Percentiles rank a stretch among this genome's conserved stretches.
These are phyloP conservation scores for Fusarium sp. DNA, from an alignment of 2,329 filamentous ascomycete genomes.

Conservation along the genomic window DNA sequence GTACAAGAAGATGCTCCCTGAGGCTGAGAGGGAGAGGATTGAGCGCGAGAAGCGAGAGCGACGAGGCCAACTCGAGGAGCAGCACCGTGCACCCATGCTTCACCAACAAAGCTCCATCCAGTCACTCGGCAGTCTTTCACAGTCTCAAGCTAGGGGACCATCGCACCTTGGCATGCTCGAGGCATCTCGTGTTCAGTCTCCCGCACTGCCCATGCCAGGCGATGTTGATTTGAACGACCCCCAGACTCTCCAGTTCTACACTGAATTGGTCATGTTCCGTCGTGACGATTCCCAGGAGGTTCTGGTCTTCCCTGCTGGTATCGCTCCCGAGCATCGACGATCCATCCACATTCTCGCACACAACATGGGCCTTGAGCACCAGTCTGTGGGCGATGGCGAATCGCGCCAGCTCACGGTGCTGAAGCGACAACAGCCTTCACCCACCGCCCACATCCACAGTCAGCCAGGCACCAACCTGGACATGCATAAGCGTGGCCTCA, in stretches of 20 bases:
- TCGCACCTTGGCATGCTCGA: constrained; percentile 57
- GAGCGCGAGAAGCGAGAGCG: constrained; percentile 97
- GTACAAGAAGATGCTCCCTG: constrained; percentile 99
- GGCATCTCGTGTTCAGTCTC: background rate
- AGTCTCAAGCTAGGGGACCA: constrained; percentile 63
- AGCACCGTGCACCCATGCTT: constrained; percentile 82
- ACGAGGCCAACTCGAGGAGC: constrained; percentile 94
- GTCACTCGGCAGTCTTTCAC: constrained; percentile 74
- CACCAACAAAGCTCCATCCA: constrained; percentile 89
- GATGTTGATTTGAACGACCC: constrained; percentile 94
- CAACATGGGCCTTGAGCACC: constrained; percentile 91
- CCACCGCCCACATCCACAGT: constrained; percentile 65
- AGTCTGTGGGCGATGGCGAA: constrained; percentile 87
- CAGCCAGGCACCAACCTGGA: constrained; percentile 73
- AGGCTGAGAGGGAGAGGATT: constrained; percentile 93
- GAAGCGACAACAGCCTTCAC: constrained; percentile 67
- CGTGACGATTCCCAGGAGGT: constrained; percentile 80
- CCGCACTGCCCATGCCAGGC: constrained; percentile 45
- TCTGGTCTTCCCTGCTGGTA: constrained; percentile 82
- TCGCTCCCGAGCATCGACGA: constrained; percentile 85
- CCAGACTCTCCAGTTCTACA: constrained; percentile 86
- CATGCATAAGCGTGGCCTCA: constrained; percentile 83
- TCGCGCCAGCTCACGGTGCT: constrained; percentile 91
- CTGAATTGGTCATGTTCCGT: constrained; percentile 88
- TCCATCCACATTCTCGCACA: constrained; percentile 95